Percentiles rank a stretch among this genome's conserved stretches.
Evolutionary conservation across 148 eudicot genomes (phyloP).

Genomic region (Persicaria maculosa): DNA sequence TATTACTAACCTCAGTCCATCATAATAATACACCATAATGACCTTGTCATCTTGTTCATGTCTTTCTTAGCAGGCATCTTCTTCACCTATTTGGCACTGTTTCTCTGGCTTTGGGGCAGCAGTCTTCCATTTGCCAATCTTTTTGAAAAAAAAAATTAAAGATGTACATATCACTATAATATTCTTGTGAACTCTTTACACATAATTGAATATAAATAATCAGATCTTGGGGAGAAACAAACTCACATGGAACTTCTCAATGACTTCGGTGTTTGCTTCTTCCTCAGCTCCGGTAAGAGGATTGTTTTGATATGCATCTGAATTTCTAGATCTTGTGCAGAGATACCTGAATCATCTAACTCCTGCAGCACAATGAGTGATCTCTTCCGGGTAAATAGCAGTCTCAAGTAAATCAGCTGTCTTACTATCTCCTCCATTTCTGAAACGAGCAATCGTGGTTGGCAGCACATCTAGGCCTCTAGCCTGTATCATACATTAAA

Average conservation of each 20-base stretch:
- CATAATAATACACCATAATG: too few species aligned
- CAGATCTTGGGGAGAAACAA: too few species aligned
- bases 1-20: too few species aligned
- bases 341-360: conserved; percentile 88
- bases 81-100: too few species aligned
- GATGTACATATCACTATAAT: too few species aligned
- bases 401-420: conserved; percentile 80
- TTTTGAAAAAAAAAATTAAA: too few species aligned
- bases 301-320: conserved; percentile 17
- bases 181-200: too few species aligned
- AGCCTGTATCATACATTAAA: conserved; percentile 39
- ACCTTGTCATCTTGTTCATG: too few species aligned
- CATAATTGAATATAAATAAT: too few species aligned
- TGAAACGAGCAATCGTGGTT: conserved; percentile 80
- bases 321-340: conserved; percentile 40
- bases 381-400: conserved; percentile 82
- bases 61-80: too few species aligned
- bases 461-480: conserved; percentile 97
- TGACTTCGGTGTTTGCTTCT: conserved; percentile 31
- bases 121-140: too few species aligned
- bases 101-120: too few species aligned
- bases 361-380: conserved; percentile 95
- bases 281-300: conserved; percentile 6
- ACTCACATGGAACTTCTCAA: conserved; percentile 73
- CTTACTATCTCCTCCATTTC: conserved; percentile 76